Conservation (phyloP, 2,329 filamentous ascomycete genomes). For the Chaetomiaceae sp. region DNA sequence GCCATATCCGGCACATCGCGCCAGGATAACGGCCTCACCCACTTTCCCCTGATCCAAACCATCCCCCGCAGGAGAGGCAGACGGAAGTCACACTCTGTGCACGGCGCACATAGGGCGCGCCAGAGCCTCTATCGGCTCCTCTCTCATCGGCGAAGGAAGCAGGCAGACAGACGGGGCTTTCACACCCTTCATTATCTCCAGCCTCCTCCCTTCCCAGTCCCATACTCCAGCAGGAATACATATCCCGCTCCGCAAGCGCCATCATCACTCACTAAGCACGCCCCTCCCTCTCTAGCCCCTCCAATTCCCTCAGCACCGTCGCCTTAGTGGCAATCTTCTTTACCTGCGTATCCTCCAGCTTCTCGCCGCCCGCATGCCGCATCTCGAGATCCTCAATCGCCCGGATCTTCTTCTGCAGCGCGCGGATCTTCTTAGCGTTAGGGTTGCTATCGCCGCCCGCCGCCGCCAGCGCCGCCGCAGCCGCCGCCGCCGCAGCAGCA, state of each 20-base stretch:
- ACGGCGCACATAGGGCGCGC: background rate
- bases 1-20: too few species aligned
- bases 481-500: conserved; percentile 42
- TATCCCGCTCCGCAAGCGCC: too few species aligned
- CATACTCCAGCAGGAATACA: too few species aligned
- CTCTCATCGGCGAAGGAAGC: background rate
- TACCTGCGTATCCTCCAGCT: conserved; percentile 95
- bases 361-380: conserved; percentile 88
- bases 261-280: background rate
- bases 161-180: background rate
- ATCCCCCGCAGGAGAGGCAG: too few species aligned
- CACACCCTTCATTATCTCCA: conserved; percentile 30
- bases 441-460: too few species aligned
- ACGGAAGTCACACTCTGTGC: too few species aligned
- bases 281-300: conserved; percentile 38
- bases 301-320: conserved; percentile 75
- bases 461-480: conserved; percentile 48
- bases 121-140: background rate
- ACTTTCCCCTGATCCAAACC: too few species aligned
- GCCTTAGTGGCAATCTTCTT: conserved; percentile 95
- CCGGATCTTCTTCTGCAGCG: conserved; percentile 92
- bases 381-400: conserved; percentile 98
- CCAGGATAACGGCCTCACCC: too few species aligned
- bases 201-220: background rate
- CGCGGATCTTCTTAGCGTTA: conserved; percentile 91